These are phyloP conservation scores for Penicillium manginii DNA, from an alignment of 495 filamentous ascomycete species.

Conservation along the genomic window DNA sequence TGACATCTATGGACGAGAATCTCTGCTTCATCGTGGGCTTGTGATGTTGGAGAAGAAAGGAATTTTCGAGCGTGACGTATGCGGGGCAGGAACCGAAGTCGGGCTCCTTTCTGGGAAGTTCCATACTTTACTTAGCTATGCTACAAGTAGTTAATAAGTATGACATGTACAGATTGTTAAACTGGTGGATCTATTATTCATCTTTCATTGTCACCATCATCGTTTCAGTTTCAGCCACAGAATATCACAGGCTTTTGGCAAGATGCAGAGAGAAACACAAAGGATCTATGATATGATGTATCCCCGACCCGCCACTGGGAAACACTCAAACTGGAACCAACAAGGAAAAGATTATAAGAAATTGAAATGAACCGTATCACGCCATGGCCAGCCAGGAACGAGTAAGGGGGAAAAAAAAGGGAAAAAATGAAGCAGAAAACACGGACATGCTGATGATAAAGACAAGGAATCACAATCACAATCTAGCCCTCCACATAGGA, in stretches of 20 bases:
- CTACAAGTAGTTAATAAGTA: not conserved
- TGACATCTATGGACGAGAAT: conserved; percentile 92
- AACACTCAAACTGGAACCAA: conserved; percentile 19
- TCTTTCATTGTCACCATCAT: conserved; percentile 28
- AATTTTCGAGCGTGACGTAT: conserved; percentile 53
- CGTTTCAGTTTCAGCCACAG: conserved; percentile 13
- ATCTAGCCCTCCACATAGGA: conserved; percentile 3
- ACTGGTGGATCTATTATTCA: not conserved
- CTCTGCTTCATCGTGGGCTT: conserved; percentile 90
- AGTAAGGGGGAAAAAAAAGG: conserved; percentile 7
- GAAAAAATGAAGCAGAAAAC: conserved; percentile 22
- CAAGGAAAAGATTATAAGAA: conserved; percentile 5
- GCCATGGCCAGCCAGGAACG: conserved; percentile 50
- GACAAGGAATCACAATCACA: conserved; percentile 13
- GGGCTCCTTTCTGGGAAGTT: conserved; percentile 23
- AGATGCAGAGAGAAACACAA: conserved; percentile 21
- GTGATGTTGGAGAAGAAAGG: conserved; percentile 26
- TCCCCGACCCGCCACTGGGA: conserved; percentile 13
- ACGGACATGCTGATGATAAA: conserved; percentile 29
- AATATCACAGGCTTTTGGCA: conserved; percentile 26
- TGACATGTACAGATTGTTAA: not conserved
- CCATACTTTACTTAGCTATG: conserved; percentile 4
- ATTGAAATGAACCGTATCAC: conserved; percentile 35
- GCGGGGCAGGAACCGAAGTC: conserved; percentile 43
- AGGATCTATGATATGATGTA: conserved; percentile 34